Base-by-base conservation (phyloP, 2,329 filamentous ascomycete species). In the Eurotiales sp. region DNA sequence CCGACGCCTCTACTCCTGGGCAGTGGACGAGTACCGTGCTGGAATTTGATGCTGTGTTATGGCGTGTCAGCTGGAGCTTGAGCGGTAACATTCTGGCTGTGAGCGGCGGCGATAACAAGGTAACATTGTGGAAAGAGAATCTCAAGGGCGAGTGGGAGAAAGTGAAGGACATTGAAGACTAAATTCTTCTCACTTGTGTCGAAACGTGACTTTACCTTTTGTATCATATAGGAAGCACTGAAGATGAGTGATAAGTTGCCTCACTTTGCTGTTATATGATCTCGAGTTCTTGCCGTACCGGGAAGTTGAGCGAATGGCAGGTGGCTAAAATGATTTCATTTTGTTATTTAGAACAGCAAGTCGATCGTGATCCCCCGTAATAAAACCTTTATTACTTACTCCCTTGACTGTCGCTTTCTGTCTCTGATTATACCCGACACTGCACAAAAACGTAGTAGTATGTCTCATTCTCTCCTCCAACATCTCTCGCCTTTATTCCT, bases 71-170 rank as follows among this genome's bases (percentile, higher is more conserved):
- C 78, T 99, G 93, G 93, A 96, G 90, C 62, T 77, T 97, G 66
- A 96, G 90, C 70, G 93, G 93, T 47, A 99, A 99, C 68, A 91
- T 97, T 17, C 78, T 99, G 62, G 93, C 93, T 8, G 90, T 96
- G 56, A 93, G 88, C 66, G 90, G 90, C 34, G 89, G 87, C 22
- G 92, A 99, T 73, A 99, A 99, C 78, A 91, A 95, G 75, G 91
- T 99, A 51, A 95, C 87, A 49, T 73, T 99, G 70, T 99, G 92
- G 92, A 99, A 97, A 81, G 93, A 99, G 81, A 95, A 95, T 69
- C 77, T 99, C 61, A 88, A 87, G 68, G 93, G 93, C 50, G 89
- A 95, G 67, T 99, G 93, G 93, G 91, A 97, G 73, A 89, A 88
- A 64, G 89, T 97, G 59, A 96, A 96, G 82, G 90, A 89, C 54